phyloP scores from a whole-genome alignment of 441 rosid genomes.

The Sinapis alba region DNA sequence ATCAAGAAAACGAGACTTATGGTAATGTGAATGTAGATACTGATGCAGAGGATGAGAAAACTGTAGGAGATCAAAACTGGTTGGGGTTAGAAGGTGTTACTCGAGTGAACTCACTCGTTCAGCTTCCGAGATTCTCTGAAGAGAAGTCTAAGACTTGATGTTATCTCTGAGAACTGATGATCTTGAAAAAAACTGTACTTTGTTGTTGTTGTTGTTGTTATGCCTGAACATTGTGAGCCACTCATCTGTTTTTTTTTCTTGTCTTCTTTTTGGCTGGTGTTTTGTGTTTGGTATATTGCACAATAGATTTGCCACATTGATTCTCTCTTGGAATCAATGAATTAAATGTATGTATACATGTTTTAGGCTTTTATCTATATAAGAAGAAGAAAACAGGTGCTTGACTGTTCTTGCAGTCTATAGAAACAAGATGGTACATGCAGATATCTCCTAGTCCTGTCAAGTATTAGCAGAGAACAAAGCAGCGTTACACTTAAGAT shows the following conservation, averaged over 20 bases:
- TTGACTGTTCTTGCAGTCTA: background rate
- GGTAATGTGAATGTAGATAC: conserved; percentile 24
- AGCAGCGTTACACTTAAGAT: no score
- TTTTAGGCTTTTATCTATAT: background rate
- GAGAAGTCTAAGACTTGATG: conserved; percentile 57
- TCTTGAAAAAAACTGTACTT: background rate
- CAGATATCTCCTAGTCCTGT: no score
- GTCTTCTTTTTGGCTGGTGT: background rate
- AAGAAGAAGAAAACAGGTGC: background rate
- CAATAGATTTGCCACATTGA: conserved; percentile 22
- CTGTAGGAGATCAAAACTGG: conserved; percentile 75
- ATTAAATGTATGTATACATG: conserved; percentile 31
- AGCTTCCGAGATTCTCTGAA: conserved; percentile 93
- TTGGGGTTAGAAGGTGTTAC: conserved; percentile 81
- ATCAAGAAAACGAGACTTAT: conserved; percentile 56
- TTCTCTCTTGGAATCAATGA: conserved; percentile 24
- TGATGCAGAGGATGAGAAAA: conserved; percentile 42
- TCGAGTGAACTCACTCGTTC: conserved; percentile 59
- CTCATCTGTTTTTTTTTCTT: background rate
- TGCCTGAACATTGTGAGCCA: conserved; percentile 7
- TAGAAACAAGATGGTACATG: no score
- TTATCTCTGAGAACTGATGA: background rate
- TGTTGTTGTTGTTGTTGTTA: background rate
- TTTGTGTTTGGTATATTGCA: conserved; percentile 29
- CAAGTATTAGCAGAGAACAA: no score